Base-by-base conservation (phyloP, 1,139 yeast species). In the Blastobotrys ciferrii region DNA sequence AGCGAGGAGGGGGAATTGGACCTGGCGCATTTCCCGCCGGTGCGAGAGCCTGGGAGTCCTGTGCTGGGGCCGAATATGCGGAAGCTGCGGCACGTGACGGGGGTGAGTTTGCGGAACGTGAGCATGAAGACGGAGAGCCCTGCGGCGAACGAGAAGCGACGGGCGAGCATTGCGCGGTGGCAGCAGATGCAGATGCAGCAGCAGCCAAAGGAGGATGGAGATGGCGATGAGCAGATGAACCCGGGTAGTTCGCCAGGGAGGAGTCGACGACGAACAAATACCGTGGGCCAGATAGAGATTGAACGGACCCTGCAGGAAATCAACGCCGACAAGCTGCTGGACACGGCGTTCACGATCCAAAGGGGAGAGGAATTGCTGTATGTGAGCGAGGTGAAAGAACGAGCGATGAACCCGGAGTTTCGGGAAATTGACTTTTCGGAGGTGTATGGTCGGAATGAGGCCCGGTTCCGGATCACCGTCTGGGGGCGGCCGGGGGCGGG, bases 321-420 rank as follows among this genome's bases (percentile, higher is more conserved):
- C 23, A 68, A 68, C 50, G 46, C 55, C 6, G 53, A 56, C 9
- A 58, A 59, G 13, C 64, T 73, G 43, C 55, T 66, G 3, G 71
- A 72, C 45, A 63, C 65, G 3, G 71, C 72, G 53, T 67, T 66
- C 43, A 68, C 74, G 0, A 36, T 74, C 4, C 73, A 71, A 48
- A 59, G 58, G 6, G 59, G 63, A 17, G 56, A 59, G 36, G 57
- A 64, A 13, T 58, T 61, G 4, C 57, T 74, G 39, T 73, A 73
- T 46, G 63, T 74, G 3, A 73, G 78, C 52, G 74, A 76, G 51
- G 58, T 65, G 7, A 61, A 62, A 11, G 47, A 58, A 3, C 52
- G 64, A 5, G 62, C 71, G 2, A 58, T 67, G 43, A 65, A 69
- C 51, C 70, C 72, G 3, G 66, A 62, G 37, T 71, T 70, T 53